Conservation (phyloP, 179 eudicot genomes). For the Heliamphora ciliata region DNA sequence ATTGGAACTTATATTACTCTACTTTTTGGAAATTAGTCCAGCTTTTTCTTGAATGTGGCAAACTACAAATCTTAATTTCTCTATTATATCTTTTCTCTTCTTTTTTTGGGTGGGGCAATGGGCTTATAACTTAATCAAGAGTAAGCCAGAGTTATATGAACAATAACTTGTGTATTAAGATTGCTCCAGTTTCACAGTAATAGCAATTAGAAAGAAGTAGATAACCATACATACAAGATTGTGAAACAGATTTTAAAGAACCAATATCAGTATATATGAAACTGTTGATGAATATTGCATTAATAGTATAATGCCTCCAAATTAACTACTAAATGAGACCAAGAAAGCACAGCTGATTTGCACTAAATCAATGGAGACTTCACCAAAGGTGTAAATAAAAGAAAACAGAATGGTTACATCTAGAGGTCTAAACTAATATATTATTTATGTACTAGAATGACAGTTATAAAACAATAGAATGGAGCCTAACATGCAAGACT, state of each 20-base stretch:
- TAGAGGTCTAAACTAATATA: background rate
- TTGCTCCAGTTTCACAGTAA: background rate
- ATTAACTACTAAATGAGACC: background rate
- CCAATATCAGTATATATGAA: background rate
- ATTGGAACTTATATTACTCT: too few relatives aligned
- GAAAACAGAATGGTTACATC: background rate
- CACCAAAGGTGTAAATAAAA: background rate
- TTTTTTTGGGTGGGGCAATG: too few relatives aligned
- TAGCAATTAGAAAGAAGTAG: background rate
- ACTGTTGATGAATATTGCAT: too few relatives aligned
- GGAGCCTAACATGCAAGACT: background rate
- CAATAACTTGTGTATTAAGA: background rate
- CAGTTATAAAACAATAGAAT: constrained; percentile 5
- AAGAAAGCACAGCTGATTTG: background rate
- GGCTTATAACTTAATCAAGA: background rate
- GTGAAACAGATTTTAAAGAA: background rate
- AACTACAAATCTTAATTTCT: too few relatives aligned
- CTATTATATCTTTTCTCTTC: too few relatives aligned
- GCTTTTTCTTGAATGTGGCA: too few relatives aligned
- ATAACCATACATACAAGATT: background rate
- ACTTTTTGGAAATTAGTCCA: too few relatives aligned
- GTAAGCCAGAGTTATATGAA: background rate
- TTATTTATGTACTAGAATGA: background rate
- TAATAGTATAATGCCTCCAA: too few relatives aligned
- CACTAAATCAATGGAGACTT: background rate